Conservation (phyloP, 2,329 filamentous ascomycete genomes). For the Diaporthe ilicicola region DNA sequence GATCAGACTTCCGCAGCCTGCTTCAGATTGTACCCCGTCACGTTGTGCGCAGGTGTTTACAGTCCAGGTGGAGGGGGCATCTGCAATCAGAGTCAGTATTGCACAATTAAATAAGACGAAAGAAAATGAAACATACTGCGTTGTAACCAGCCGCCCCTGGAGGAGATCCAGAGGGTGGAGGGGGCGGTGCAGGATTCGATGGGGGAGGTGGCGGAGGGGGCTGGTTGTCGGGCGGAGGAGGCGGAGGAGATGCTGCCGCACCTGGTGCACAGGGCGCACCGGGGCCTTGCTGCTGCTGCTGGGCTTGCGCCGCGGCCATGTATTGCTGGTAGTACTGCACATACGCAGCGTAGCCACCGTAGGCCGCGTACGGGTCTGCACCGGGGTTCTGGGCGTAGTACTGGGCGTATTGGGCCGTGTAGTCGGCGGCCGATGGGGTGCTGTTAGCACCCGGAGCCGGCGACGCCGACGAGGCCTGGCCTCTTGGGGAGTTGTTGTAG, state of each 20-base stretch:
- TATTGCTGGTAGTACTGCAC: slow-evolving; percentile 80
- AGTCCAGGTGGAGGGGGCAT: slow-evolving; percentile 66
- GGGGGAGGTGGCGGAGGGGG: slow-evolving; percentile 72
- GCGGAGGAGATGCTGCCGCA: slow-evolving; percentile 60
- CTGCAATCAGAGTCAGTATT: slow-evolving; percentile 44
- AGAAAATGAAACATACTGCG: slow-evolving; percentile 59
- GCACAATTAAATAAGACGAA: not conserved
- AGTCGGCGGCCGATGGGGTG: slow-evolving; percentile 65
- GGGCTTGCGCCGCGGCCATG: slow-evolving; percentile 63
- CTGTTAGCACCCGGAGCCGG: slow-evolving; percentile 52
- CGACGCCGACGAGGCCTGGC: slow-evolving; percentile 35
- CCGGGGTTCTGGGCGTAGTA: slow-evolving; percentile 69
- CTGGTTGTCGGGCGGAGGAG: slow-evolving; percentile 58
- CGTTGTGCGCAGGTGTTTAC: slow-evolving; percentile 38
- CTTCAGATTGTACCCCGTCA: not conserved
- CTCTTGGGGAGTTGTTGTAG: slow-evolving; percentile 23
- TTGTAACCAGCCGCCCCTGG: slow-evolving; percentile 67
- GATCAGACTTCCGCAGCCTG: not conserved
- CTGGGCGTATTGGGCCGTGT: slow-evolving; percentile 83
- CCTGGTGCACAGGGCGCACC: slow-evolving; percentile 50
- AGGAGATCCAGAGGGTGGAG: slow-evolving; percentile 60
- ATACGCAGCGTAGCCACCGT: slow-evolving; percentile 85
- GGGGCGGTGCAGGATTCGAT: slow-evolving; percentile 63
- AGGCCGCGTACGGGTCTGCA: slow-evolving; percentile 84
- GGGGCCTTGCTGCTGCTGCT: slow-evolving; percentile 54